Base-by-base conservation (phyloP, 768 basidiomycete species). In the Floccularia luteovirens region DNA sequence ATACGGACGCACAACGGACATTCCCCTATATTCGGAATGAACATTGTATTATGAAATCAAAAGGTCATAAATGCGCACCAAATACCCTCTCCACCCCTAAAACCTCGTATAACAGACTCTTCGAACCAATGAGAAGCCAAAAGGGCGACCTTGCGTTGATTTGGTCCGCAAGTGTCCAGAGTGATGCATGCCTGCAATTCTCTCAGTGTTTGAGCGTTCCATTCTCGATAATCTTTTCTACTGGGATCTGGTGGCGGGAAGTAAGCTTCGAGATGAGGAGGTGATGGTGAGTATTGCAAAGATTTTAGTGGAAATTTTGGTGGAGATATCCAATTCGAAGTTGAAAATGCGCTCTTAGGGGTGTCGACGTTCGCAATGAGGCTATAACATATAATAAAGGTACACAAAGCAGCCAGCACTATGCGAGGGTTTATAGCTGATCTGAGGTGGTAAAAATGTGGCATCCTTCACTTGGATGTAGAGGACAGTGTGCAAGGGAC, bases 111-210 rank as follows among this genome's bases (percentile, higher is more conserved):
- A 11, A 58, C 43, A 5, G 42, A 45, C 4, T 51, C 43, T 27
- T 53, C 44, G 28, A 61, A 62, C 42, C 57, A 52, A 12, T 48
- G 42, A 8, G 52, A 48, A 13, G 50, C 48, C 20, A 66, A 41
- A 7, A 66, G 44, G 3, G 57, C 59, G 42, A 66, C 53, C 41
- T 59, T 65, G 1, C 36, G 45, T 38, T 62, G 61, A 37, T 65
- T 63, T n/a, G 51, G 48, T 1, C 50, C 51, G 41, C 63, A 61
- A 30, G 49, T 52, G 1, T 43, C 27, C 12, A 45, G 41, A 17
- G 50, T 53, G 25, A 61, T 54, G 41, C 63, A 64, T 0, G 43
- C 38, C 25, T 51, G 45, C 16, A 59, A 40, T 22, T 57, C 56
- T 19, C 43, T 42, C 21, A 59, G 17, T 5, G 52, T 50, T 38